Percentiles rank a stretch among this genome's conserved stretches.
These are phyloP conservation scores for Pachysandra terminalis DNA, from an alignment of 164 flowering plant genomes.

Conservation along the genomic window DNA sequence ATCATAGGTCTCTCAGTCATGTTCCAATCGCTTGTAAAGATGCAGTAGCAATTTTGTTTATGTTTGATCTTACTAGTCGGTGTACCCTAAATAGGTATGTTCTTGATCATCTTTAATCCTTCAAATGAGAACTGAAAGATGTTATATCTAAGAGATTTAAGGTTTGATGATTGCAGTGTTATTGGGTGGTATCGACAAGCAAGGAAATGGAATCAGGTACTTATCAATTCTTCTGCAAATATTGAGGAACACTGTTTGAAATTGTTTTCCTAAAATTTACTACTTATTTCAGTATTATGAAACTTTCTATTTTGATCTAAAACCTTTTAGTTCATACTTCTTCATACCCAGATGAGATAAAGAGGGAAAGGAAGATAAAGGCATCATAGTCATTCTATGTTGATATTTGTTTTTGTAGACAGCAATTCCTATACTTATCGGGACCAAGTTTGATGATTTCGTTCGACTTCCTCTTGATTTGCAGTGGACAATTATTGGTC, in stretches of 20 bases:
- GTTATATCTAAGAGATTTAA: neutral
- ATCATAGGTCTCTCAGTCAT: slow-evolving; percentile 49
- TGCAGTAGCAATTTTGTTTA: slow-evolving; percentile 74
- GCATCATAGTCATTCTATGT: neutral
- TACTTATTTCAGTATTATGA: no score
- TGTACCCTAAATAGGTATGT: slow-evolving; percentile 77
- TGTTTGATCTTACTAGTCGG: slow-evolving; percentile 95
- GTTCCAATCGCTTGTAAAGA: slow-evolving; percentile 87
- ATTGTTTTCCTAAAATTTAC: no score
- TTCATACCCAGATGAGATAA: no score
- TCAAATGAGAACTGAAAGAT: neutral
- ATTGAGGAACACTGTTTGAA: no score
- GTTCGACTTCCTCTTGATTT: slow-evolving; percentile 68
- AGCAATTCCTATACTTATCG: slow-evolving; percentile 79
- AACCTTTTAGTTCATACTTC: no score
- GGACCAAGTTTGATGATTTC: slow-evolving; percentile 93
- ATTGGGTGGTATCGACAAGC: slow-evolving; percentile 80
- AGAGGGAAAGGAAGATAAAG: no score
- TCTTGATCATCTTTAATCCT: neutral
- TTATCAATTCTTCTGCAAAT: neutral
- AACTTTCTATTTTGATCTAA: no score
- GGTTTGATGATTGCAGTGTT: slow-evolving; percentile 46
- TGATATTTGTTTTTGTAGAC: slow-evolving; percentile 39
- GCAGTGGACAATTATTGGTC: slow-evolving; percentile 68
- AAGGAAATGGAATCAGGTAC: slow-evolving; percentile 87